phyloP scores from a whole-genome alignment of 495 filamentous ascomycete species.

The Neurospora tetrasperma region DNA sequence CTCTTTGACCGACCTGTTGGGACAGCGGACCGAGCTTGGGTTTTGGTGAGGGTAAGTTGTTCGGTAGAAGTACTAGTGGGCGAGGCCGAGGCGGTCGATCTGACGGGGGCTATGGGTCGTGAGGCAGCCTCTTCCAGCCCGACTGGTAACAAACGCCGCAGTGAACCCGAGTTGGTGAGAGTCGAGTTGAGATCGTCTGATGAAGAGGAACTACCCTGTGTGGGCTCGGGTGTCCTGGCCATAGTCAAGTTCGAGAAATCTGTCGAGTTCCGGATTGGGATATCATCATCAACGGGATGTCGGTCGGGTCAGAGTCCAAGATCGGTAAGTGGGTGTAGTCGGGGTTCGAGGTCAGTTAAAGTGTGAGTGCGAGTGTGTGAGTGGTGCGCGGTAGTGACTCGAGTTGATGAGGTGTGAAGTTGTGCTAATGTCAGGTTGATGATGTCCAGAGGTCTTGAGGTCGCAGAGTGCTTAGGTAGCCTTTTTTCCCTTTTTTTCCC shows the following conservation, averaged over 20 bases:
- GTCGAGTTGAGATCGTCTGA: not conserved
- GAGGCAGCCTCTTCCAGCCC: not conserved
- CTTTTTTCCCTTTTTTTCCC: not conserved
- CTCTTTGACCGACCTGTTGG: constrained; percentile 15
- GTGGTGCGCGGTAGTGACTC: not conserved
- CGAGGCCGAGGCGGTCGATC: not conserved
- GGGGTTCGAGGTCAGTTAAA: not conserved
- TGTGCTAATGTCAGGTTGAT: not conserved
- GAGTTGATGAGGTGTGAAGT: not conserved
- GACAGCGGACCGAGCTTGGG: not conserved
- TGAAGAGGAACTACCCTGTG: not conserved
- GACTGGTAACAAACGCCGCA: not conserved
- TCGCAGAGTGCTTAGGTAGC: not conserved
- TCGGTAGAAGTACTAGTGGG: not conserved
- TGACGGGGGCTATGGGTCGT: not conserved
- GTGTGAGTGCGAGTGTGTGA: not conserved
- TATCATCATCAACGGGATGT: not conserved
- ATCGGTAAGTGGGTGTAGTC: not conserved
- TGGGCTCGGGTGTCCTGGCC: not conserved
- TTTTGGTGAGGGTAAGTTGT: not conserved
- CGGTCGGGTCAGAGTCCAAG: not conserved
- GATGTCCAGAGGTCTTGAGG: not conserved
- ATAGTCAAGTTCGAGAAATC: not conserved
- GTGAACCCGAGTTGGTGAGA: not conserved
- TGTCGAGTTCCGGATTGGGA: not conserved